These are phyloP conservation scores for Brettanomyces naardenensis DNA, from an alignment of 805 yeast species.

Conservation along the genomic window DNA sequence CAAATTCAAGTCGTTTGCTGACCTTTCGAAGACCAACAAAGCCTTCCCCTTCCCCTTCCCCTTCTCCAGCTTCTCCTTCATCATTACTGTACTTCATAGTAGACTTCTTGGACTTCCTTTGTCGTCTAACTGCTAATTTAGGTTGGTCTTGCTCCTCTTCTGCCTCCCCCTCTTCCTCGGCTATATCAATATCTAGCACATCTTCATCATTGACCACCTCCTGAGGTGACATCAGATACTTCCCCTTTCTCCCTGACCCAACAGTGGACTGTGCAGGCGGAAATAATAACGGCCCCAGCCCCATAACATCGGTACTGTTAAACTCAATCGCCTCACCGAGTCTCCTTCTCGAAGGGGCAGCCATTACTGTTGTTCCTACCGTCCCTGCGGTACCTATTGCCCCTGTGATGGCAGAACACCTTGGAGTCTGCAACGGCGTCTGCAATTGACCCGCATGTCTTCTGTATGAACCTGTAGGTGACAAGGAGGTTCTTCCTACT, in stretches of 20 bases:
- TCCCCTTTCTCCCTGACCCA: slow-evolving; percentile 20
- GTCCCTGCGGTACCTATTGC: too few species aligned
- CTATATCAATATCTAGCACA: slow-evolving; percentile 16
- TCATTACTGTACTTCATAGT: slow-evolving; percentile 1
- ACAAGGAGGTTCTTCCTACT: too few species aligned
- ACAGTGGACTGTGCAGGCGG: slow-evolving; percentile 24
- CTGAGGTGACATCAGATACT: not conserved
- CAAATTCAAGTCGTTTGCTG: slow-evolving; percentile 17
- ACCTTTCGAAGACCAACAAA: slow-evolving; percentile 10
- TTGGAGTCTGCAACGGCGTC: slow-evolving; percentile 21
- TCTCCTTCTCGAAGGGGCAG: slow-evolving; percentile 7
- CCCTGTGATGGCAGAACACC: too few species aligned
- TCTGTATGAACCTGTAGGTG: not conserved
- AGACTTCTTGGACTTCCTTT: slow-evolving; percentile 1
- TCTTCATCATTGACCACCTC: not conserved
- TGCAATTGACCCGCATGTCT: slow-evolving; percentile 9
- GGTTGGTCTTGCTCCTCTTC: not conserved
- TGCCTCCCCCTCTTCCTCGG: slow-evolving; percentile 17
- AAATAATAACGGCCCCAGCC: slow-evolving; percentile 10
- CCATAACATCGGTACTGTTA: not conserved
- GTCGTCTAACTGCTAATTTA: not conserved
- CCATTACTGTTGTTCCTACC: too few species aligned
- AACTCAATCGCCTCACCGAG: slow-evolving; percentile 17
- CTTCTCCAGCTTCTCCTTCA: too few species aligned
- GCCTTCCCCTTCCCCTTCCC: slow-evolving; percentile 1